phyloP scores from a whole-genome alignment of 2,329 filamentous ascomycete genomes.

The Trichoderma guizhouense region DNA sequence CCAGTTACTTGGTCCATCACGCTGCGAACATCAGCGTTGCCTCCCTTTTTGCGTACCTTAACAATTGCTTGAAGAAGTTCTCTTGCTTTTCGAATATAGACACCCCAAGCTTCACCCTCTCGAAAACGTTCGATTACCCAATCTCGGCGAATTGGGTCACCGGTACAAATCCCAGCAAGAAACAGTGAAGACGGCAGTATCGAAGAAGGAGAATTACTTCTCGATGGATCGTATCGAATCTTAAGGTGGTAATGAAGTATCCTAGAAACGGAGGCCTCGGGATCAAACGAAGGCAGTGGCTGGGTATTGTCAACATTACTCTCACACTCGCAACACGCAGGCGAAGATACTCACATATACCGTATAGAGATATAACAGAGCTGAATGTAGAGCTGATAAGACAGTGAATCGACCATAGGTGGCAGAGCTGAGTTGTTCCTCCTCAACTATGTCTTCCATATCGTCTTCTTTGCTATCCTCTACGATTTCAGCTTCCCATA shows the following conservation, averaged over 20 bases:
- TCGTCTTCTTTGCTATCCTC: neutral
- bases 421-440: neutral
- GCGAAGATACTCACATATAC: neutral
- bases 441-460: neutral
- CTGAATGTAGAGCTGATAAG: neutral
- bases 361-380: neutral
- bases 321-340: neutral
- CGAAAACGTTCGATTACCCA: neutral
- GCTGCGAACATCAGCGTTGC: neutral
- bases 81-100: neutral
- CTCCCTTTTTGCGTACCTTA: neutral
- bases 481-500: neutral
- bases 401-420: neutral
- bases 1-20: neutral
- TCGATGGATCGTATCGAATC: neutral
- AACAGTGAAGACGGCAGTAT: neutral
- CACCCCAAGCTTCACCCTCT: neutral
- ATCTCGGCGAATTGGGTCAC: neutral
- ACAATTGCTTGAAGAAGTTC: neutral
- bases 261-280: neutral
- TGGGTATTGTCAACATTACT: neutral
- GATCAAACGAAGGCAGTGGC: neutral
- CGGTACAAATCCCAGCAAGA: neutral
- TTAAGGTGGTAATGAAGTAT: neutral
- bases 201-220: neutral